These are phyloP conservation scores for Cladosporium colombiae DNA, from an alignment of 2,329 filamentous ascomycete genomes.

Conservation along the genomic window DNA sequence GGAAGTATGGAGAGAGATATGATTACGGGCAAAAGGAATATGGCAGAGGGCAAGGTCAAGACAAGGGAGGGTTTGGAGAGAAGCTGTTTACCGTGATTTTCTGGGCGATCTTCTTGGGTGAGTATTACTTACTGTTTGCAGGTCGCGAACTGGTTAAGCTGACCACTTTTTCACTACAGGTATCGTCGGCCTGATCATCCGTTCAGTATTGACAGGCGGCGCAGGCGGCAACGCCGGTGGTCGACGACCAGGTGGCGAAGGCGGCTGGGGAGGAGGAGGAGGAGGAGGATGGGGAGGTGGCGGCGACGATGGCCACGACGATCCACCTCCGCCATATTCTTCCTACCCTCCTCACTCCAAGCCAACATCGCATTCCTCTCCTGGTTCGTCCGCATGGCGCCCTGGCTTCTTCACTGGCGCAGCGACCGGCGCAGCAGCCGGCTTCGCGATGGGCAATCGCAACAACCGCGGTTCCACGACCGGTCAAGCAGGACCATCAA, in stretches of 20 bases:
- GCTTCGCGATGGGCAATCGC: slow-evolving; percentile 60
- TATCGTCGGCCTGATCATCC: slow-evolving; percentile 34
- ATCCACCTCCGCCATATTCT: slow-evolving; percentile 53
- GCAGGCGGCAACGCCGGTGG: slow-evolving; percentile 15
- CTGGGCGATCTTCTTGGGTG: slow-evolving; percentile 59
- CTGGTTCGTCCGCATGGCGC: slow-evolving; percentile 53
- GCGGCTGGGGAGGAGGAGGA: slow-evolving; percentile 43
- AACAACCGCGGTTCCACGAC: slow-evolving; percentile 30
- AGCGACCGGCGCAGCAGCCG: slow-evolving; percentile 68
- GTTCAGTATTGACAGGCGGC: slow-evolving; percentile 31
- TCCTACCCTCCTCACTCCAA: slow-evolving; percentile 20
- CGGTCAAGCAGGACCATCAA: slow-evolving; percentile 38
- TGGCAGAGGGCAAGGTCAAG: slow-evolving; percentile 50
- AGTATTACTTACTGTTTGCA: slow-evolving; percentile 19
- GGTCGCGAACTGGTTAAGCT: background rate
- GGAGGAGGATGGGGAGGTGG: slow-evolving; percentile 45
- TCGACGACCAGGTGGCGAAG: slow-evolving; percentile 35
- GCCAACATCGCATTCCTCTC: slow-evolving; percentile 8
- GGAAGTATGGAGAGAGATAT: slow-evolving; percentile 58
- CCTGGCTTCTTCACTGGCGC: slow-evolving; percentile 75
- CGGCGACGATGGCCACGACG: slow-evolving; percentile 44
- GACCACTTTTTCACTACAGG: slow-evolving; percentile 22
- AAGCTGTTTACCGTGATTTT: slow-evolving; percentile 52
- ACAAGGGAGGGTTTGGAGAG: slow-evolving; percentile 67
- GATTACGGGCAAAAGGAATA: slow-evolving; percentile 62